phyloP scores from a whole-genome alignment of 495 filamentous ascomycete species.

The Trichoderma orchidacearum region DNA sequence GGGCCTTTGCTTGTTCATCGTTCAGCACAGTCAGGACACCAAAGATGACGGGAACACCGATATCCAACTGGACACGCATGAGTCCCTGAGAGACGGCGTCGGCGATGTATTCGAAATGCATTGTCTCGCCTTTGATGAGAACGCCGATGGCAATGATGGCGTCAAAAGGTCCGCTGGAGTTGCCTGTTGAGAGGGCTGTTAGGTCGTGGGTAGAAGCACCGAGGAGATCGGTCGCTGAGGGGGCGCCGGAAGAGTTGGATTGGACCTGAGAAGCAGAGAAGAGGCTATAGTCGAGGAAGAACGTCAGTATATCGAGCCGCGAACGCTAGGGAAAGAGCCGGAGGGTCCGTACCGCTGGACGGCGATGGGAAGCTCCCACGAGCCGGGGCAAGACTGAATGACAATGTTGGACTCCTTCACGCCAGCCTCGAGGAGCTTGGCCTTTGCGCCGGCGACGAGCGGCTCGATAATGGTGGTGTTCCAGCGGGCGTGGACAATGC shows the following conservation, averaged over 20 bases:
- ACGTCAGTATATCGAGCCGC: background rate
- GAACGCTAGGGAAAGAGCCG: conserved; percentile 1
- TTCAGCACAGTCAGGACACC: conserved; percentile 80
- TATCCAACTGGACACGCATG: conserved; percentile 87
- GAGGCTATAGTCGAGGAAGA: conserved; percentile 34
- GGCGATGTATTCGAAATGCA: conserved; percentile 98
- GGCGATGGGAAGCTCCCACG: conserved; percentile 84
- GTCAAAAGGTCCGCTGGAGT: conserved; percentile 54
- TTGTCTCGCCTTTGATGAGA: conserved; percentile 94
- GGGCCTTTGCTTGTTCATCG: conserved; percentile 73
- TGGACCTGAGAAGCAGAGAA: conserved; percentile 81
- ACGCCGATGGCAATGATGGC: conserved; percentile 92
- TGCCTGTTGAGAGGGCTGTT: conserved; percentile 14
- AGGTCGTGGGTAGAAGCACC: conserved; percentile 54
- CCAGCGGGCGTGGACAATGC: conserved; percentile 93
- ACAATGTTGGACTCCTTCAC: conserved; percentile 82
- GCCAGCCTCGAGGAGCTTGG: conserved; percentile 44
- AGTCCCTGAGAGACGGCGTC: conserved; percentile 79
- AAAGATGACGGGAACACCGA: conserved; percentile 79
- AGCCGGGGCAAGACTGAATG: conserved; percentile 77
- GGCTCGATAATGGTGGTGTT: conserved; percentile 65
- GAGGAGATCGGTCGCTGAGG: conserved; percentile 69
- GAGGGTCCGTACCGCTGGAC: conserved; percentile 50
- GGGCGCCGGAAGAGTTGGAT: conserved; percentile 45
- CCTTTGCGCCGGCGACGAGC: conserved; percentile 54